Evolutionary conservation across 768 basidiomycete species (phyloP), one percentile per base, ranked within the genome.

Genomic region (Lepiota subincarnata): DNA sequence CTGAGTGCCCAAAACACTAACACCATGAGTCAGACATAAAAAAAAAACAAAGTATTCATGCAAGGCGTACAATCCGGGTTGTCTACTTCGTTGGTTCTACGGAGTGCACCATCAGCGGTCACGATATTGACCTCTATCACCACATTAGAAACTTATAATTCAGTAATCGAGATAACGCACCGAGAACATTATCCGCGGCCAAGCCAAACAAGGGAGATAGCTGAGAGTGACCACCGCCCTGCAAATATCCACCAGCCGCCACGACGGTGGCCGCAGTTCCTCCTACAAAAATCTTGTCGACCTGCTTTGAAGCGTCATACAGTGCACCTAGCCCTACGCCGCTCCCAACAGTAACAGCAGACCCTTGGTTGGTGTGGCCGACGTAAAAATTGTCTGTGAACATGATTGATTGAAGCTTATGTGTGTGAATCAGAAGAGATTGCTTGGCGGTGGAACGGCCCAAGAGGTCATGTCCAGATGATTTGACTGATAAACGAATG

Each of bases 321-420:
- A 71, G 71, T 43, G 76, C 72, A 24, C 56, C 40, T 74, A 75
- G 79, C 50, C 76, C 73, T 2, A 78, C 74, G 0, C 77, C 79
- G 44, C 75, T 69, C 6, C 66, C 73, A 18, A 72, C 45, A 12
- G 66, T 71, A 1, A 71, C 45, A 19, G 59, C 67, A 69, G 31
- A 11, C 31, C 31, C 31, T 6, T 8, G 4, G 7, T 31, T 31
- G 31, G 6, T 11, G 10, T 31, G 3, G 3, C 31, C 31, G 1
- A 31, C 31, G 22, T 55, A 0, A 73, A 73, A 34, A 61, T 42
- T 40, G 68, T 71, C 6, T 47, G 19, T 6, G 61, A 54, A 37
- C 55, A 53, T 22, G 70, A 75, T 6, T 68, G 66, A 47, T 71
- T 59, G 53, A 70, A 63, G 36, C 75, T 50, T 46, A 69, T 59